Base-by-base conservation (phyloP, 2,329 filamentous ascomycete genomes). In the Emericellopsis cladophorae region DNA sequence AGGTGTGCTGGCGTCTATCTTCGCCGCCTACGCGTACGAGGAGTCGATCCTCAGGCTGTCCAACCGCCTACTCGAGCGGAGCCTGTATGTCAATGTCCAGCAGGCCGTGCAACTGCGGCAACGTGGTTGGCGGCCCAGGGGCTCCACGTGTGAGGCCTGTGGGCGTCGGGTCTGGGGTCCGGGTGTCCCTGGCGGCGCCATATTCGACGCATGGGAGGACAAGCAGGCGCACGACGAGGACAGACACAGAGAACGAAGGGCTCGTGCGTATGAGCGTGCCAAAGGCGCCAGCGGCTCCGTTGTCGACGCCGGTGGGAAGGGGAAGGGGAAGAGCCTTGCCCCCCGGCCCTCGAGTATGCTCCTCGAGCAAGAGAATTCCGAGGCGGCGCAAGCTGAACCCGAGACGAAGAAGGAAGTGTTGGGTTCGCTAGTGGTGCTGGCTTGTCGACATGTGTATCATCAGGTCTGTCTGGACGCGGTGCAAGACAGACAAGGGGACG, bases 11-110 rank as follows among this genome's bases (percentile, higher is more conserved):
- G 70, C 78, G 1, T 92, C 89, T 11, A 90, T 98, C 42, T 96
- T 98, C 62, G 80, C 90, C 0, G 90, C 92, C 0, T 98, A 98
- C 56, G 82, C 88, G 0, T 95, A 96, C 56, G 92, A 98, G 59
- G 85, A 90, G 57, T 89, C 84, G 1, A 84, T 98, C 14, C 72
- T 98, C 16, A 72, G 75, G 2, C 74, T 98, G 4, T 87, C 92
- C 1, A 94, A 90, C 56, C 74, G 82, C 4, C 78, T 98, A 42
- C 70, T 98, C 0, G 89, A 94, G 46, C 81, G 87, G 49, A 92
- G 92, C 52, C 70, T 95, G 6, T 98, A 96, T 52, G 75, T 83
- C 33, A 82, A 85, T 47, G 86, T 98, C 31, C 70, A 79, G 35
- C 75, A 84, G 49, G 81, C 87, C 5, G 77, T 84, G 7, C 70